Evolutionary conservation across 1,284 basidiomycete species (phyloP).

Genomic region (Ustilago esculenta): DNA sequence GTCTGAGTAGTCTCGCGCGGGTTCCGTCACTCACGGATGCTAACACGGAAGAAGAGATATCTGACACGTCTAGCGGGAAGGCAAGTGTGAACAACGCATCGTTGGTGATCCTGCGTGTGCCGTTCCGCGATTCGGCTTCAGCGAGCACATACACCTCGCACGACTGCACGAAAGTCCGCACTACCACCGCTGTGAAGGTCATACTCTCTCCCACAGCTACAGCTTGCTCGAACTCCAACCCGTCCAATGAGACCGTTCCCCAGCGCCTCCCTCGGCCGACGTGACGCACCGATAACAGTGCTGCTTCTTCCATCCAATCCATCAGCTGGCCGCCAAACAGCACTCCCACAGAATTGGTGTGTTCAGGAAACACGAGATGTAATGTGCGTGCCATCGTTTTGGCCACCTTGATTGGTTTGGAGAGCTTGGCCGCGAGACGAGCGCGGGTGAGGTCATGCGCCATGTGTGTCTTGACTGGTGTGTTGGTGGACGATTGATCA

Average conservation of each 20-base stretch:
- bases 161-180: slow-evolving; percentile 44
- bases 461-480: slow-evolving; percentile 26
- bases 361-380: slow-evolving; percentile 59
- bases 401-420: slow-evolving; percentile 43
- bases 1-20: slow-evolving; percentile 12
- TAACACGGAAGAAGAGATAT: slow-evolving; percentile 6
- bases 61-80: slow-evolving; percentile 30
- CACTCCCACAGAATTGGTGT: slow-evolving; percentile 51
- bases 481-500: slow-evolving; percentile 28
- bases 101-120: slow-evolving; percentile 48
- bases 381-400: slow-evolving; percentile 46
- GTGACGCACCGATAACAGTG: slow-evolving; percentile 43
- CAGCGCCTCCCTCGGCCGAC: slow-evolving; percentile 35
- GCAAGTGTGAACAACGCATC: slow-evolving; percentile 58
- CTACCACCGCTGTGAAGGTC: slow-evolving; percentile 49
- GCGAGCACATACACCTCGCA: slow-evolving; percentile 58
- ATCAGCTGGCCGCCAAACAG: slow-evolving; percentile 60
- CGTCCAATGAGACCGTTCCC: slow-evolving; percentile 57
- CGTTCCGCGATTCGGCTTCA: slow-evolving; percentile 47
- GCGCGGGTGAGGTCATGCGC: slow-evolving; percentile 13
- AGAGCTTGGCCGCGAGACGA: slow-evolving; percentile 18
- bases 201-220: slow-evolving; percentile 54
- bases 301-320: slow-evolving; percentile 60
- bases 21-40: slow-evolving; percentile 3
- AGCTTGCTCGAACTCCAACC: slow-evolving; percentile 51